Conservation (phyloP, 768 basidiomycete genomes). For the Russula emetica region DNA sequence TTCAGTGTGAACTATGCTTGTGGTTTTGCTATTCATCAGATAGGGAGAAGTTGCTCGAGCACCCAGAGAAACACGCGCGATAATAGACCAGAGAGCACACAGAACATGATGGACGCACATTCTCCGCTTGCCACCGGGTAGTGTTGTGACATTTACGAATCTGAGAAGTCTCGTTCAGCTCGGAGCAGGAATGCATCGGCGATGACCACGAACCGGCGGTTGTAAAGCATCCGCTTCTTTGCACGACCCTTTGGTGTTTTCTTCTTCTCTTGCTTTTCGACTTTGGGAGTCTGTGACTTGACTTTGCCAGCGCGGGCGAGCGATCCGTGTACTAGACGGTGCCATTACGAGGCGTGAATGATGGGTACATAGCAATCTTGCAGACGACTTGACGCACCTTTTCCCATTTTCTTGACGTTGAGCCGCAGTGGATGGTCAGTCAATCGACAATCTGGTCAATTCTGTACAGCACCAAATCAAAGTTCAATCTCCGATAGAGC, state of each 20-base stretch:
- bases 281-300: constrained; percentile 97
- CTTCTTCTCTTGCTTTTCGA: constrained; percentile 99
- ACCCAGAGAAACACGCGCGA: constrained; percentile 18
- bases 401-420: constrained; percentile 31
- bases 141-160: constrained; percentile 90
- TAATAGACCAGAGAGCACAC: constrained; percentile 12
- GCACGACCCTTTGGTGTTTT: constrained; percentile 96
- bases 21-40: constrained; percentile 54
- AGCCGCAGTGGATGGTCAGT: constrained; percentile 5
- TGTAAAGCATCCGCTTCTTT: constrained; percentile 93
- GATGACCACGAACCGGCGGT: constrained; percentile 66
- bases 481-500: constrained; percentile 9
- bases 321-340: constrained; percentile 84
- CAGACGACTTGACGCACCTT: constrained; percentile 24
- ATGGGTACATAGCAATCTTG: neutral
- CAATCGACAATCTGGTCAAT: constrained; percentile 2
- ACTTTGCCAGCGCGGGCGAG: constrained; percentile 99
- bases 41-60: constrained; percentile 24
- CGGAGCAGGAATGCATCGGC: neutral
- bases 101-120: constrained; percentile 64
- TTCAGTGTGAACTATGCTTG: constrained; percentile 99
- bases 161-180: constrained; percentile 36
- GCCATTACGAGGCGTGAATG: neutral
- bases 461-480: constrained; percentile 20
- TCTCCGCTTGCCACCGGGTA: constrained; percentile 89